Evolutionary conservation across 2,329 filamentous ascomycete genomes (phyloP).

Genomic region (Aspergillus nomiae): DNA sequence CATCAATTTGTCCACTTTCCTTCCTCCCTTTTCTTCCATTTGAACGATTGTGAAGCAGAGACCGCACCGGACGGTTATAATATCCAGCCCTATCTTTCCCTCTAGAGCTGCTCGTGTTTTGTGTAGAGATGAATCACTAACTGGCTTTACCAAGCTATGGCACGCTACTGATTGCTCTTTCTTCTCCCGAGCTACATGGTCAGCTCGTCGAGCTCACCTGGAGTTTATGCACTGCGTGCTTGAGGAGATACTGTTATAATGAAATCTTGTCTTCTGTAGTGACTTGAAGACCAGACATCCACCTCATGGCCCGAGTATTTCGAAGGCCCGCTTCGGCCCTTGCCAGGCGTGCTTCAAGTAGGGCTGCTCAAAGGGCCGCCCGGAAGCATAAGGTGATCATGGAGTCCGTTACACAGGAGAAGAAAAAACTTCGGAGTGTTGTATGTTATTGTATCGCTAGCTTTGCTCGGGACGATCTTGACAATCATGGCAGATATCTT

Average conservation of each 20-base stretch:
- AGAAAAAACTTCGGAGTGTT: conserved; percentile 60
- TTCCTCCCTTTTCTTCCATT: background rate
- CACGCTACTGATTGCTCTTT: conserved; percentile 6
- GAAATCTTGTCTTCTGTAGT: conserved; percentile 20
- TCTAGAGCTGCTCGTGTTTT: conserved; percentile 8
- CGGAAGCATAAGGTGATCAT: conserved; percentile 60
- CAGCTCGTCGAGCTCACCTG: background rate
- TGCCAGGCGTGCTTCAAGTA: conserved; percentile 36
- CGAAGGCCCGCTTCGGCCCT: conserved; percentile 36
- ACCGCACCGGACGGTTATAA: background rate
- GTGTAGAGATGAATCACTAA: conserved; percentile 25
- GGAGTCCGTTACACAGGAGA: conserved; percentile 60
- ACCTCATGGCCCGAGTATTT: conserved; percentile 41
- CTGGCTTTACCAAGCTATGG: conserved; percentile 5
- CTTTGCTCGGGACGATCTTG: conserved; percentile 27
- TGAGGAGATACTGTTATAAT: conserved; percentile 22
- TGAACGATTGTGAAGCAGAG: background rate
- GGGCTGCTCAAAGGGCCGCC: conserved; percentile 34
- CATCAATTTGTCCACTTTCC: background rate
- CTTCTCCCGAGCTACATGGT: conserved; percentile 1
- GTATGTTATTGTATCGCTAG: conserved; percentile 38
- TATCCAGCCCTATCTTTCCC: background rate
- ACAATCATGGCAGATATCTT: conserved; percentile 53
- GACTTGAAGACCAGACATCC: conserved; percentile 21
- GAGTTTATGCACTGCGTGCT: conserved; percentile 9